Conservation (phyloP, 306 rosid genomes). For the Corylus americana region DNA sequence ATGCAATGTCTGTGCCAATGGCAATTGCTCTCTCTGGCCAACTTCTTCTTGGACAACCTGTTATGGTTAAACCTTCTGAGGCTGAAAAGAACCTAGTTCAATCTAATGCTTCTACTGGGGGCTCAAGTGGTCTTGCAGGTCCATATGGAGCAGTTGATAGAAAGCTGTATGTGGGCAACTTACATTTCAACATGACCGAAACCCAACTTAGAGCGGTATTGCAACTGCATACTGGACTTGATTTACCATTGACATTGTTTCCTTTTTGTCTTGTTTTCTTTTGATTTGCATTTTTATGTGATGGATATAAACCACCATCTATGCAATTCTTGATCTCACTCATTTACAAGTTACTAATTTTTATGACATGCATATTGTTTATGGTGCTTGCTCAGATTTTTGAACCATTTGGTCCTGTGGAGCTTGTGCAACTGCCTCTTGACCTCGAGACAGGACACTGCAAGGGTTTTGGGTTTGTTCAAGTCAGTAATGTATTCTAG, state of each 20-base stretch:
- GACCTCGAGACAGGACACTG: conserved; percentile 97
- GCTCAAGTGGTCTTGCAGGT: conserved; percentile 59
- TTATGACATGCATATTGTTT: conserved; percentile 18
- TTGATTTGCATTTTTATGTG: not conserved
- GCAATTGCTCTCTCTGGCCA: conserved; percentile 98
- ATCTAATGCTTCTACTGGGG: conserved; percentile 72
- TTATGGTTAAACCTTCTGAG: conserved; percentile 99
- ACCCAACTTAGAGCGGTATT: conserved; percentile 88
- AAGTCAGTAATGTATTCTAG: conserved; percentile 53
- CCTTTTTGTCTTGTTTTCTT: not conserved
- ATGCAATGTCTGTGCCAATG: conserved; percentile 98
- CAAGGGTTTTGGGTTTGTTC: conserved; percentile 99
- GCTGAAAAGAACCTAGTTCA: conserved; percentile 99
- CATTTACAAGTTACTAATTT: conserved; percentile 4
- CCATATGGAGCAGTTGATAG: conserved; percentile 96
- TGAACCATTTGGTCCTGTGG: conserved; percentile 97
- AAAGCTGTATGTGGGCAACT: conserved; percentile 93
- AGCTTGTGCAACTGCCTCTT: conserved; percentile 90
- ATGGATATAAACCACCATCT: not conserved
- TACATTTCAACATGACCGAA: conserved; percentile 99
- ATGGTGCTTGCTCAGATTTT: conserved; percentile 66
- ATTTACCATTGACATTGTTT: not conserved
- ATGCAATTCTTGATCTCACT: conserved; percentile 10
- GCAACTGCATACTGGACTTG: not conserved
- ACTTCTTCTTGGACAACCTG: conserved; percentile 93